Percentiles rank a stretch among this genome's conserved stretches.
Conservation (phyloP, 768 basidiomycete species). For the Mycena albidolilacea region DNA sequence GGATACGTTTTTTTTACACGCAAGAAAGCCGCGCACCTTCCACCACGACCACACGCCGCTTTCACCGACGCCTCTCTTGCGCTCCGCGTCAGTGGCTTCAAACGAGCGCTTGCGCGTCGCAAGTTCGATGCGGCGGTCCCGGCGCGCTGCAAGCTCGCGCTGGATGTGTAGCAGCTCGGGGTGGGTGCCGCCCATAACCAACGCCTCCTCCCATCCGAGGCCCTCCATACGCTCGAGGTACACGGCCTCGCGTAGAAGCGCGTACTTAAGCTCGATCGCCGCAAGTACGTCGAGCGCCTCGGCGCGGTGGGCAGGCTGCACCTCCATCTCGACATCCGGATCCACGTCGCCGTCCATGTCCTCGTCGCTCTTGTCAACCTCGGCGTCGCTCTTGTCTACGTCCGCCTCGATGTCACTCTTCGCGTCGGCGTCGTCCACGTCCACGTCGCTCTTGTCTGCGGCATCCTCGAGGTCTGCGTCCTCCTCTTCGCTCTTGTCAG, state of each 20-base stretch:
- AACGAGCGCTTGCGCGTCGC: conserved; percentile 82
- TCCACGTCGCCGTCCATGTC: conserved; percentile 62
- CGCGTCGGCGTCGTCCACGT: conserved; percentile 37
- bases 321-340: conserved; percentile 71
- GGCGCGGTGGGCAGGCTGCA: conserved; percentile 86
- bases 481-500: conserved; percentile 45
- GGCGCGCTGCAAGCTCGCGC: conserved; percentile 80
- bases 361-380: conserved; percentile 45
- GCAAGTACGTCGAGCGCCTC: conserved; percentile 93
- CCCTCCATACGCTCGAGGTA: conserved; percentile 97
- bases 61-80: conserved; percentile 74
- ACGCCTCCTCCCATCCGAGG: conserved; percentile 88
- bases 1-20: background rate
- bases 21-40: conserved; percentile 69
- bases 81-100: conserved; percentile 68
- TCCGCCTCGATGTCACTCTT: conserved; percentile 36
- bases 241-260: conserved; percentile 85
- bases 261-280: conserved; percentile 94
- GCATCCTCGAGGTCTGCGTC: conserved; percentile 44
- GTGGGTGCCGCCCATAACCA: conserved; percentile 84
- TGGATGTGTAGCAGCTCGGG: conserved; percentile 90
- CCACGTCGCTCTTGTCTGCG: conserved; percentile 34
- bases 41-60: conserved; percentile 91
- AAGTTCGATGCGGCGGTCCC: conserved; percentile 86
- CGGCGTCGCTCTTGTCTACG: conserved; percentile 45